A percentile compares a stretch with the other conserved stretches of the same genome.
Conservation (phyloP, 768 basidiomycete species). For the Tephrocybe sp. region DNA sequence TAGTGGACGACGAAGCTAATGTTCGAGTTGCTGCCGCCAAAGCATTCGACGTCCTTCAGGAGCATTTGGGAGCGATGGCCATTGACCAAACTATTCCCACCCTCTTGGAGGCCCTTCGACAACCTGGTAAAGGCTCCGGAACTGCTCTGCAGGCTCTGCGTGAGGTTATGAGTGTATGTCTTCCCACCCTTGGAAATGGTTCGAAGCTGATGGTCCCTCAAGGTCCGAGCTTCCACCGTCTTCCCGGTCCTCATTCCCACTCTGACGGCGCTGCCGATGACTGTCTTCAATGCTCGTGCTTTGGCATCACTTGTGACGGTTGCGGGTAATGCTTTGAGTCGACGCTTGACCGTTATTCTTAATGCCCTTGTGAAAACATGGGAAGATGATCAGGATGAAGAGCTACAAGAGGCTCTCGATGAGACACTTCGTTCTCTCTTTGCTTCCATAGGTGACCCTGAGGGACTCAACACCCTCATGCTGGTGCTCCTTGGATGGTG, state of each 20-base stretch:
- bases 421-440: slow-evolving; percentile 77
- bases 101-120: slow-evolving; percentile 86
- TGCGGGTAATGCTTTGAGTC: slow-evolving; percentile 87
- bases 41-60: slow-evolving; percentile 90
- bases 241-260: slow-evolving; percentile 98
- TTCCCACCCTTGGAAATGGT: neutral
- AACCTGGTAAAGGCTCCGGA: slow-evolving; percentile 91
- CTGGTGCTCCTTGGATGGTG: slow-evolving; percentile 87
- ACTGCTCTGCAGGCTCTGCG: slow-evolving; percentile 91
- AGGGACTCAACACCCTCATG: slow-evolving; percentile 90
- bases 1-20: slow-evolving; percentile 85
- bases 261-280: slow-evolving; percentile 86
- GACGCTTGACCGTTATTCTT: slow-evolving; percentile 76
- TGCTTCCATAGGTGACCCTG: slow-evolving; percentile 76
- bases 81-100: slow-evolving; percentile 98
- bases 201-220: slow-evolving; percentile 27
- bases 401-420: slow-evolving; percentile 66
- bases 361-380: slow-evolving; percentile 75
- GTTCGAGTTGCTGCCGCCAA: slow-evolving; percentile 90
- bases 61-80: slow-evolving; percentile 84
- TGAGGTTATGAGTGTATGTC: slow-evolving; percentile 89
- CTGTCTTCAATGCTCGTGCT: slow-evolving; percentile 92
- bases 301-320: slow-evolving; percentile 90
- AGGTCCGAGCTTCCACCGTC: slow-evolving; percentile 91
- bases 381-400: slow-evolving; percentile 70